Evolutionary conservation across 1,284 basidiomycete genomes (phyloP).

Genomic region (Heterobasidion irregulare): DNA sequence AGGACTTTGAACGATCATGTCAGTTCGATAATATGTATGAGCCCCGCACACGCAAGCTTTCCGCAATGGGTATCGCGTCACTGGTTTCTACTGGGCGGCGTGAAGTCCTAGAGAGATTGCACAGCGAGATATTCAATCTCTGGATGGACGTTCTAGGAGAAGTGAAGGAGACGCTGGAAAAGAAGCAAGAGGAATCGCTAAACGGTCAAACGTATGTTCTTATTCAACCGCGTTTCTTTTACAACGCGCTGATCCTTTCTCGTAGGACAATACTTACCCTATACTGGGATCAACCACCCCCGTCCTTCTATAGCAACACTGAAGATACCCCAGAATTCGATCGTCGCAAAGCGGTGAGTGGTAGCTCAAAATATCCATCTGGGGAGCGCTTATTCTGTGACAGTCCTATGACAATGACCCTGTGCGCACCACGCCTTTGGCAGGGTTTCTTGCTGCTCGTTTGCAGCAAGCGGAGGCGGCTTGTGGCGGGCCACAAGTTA

Average conservation of each 20-base stretch:
- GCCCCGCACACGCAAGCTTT: slow-evolving; percentile 63
- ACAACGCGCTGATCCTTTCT: not conserved
- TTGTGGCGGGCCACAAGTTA: slow-evolving; percentile 43
- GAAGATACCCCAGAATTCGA: slow-evolving; percentile 63
- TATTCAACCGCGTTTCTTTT: not conserved
- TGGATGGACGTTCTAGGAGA: slow-evolving; percentile 90
- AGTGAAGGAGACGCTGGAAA: slow-evolving; percentile 59
- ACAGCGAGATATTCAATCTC: slow-evolving; percentile 75
- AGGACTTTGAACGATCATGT: not conserved
- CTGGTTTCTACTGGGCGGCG: slow-evolving; percentile 62
- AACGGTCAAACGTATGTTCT: slow-evolving; percentile 1
- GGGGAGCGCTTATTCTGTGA: too few relatives aligned
- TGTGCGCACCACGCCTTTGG: slow-evolving; percentile 54
- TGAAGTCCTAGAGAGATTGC: slow-evolving; percentile 63
- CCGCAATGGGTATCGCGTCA: slow-evolving; percentile 66
- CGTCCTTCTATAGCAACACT: slow-evolving; percentile 45
- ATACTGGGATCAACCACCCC: slow-evolving; percentile 59
- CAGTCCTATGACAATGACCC: slow-evolving; percentile 65
- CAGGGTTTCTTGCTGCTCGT: slow-evolving; percentile 43
- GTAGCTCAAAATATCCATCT: slow-evolving; percentile 4
- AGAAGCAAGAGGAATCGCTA: slow-evolving; percentile 30
- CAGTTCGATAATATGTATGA: slow-evolving; percentile 85
- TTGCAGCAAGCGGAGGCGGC: slow-evolving; percentile 52
- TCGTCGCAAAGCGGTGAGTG: slow-evolving; percentile 55
- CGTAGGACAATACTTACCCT: slow-evolving; percentile 30